Evolutionary conservation across 805 yeast genomes (phyloP), one percentile per base, ranked within the genome.

Genomic region (Ogataea paraovalis): DNA sequence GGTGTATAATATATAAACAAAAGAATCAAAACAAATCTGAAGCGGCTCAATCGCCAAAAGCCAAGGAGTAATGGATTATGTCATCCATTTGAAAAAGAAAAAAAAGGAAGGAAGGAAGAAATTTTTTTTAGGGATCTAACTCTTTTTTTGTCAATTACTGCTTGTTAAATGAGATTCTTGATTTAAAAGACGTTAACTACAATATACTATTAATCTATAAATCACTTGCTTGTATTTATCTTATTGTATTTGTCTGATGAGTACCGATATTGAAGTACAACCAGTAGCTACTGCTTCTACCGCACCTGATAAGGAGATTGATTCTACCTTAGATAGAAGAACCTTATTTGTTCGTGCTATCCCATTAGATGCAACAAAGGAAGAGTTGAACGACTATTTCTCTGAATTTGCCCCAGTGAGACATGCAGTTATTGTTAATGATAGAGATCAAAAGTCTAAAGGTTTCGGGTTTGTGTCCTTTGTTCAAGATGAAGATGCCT

Each of bases 391-490:
- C 1, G 87, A 86, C 56, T 90, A 76, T 66, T 94, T 94, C 62
- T 85, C 98, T 1, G 89, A 89, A 54, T 85, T 90, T 69, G 92
- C 88, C 4, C 99, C 99, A 6, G 95, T 92, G 12, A 90, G 85
- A 67, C 99, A 94, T 67, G 96, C 97, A 2, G 91, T 90, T 40
- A 78, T 94, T 38, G 98, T 94, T 16, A 85, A 74, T 36, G 97
- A 91, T 61, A 72, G 73, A 10, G 80, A 84, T 32, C 79, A 86
- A 46, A 75, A 84, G 40, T 88, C 97, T 2, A 78, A 91, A 64
- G 98, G 99, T 2, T 94, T 91, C 68, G 99, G 99, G 3, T 94
- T 94, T 66, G 99, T 90, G 14, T 84, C 96, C 33, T 94, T 94
- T 66, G 80, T 87, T 2, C 68, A 78, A 42, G 90, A 87, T 53